These are phyloP conservation scores for Colletotrichum noveboracense DNA, from an alignment of 2,329 filamentous ascomycete species.

Conservation along the genomic window DNA sequence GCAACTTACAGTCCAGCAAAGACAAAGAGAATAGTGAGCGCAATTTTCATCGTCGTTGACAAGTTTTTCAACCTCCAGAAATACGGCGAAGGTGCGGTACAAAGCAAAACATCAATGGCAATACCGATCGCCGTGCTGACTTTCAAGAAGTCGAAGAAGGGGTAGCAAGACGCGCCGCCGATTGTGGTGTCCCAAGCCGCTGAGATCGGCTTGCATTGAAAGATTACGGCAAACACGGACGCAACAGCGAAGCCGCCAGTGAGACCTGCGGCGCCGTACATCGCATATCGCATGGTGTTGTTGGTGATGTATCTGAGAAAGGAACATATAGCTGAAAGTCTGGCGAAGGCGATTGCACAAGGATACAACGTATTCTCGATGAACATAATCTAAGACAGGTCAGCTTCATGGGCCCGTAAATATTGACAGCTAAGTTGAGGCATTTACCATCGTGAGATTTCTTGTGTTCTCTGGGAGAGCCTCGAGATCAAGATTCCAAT, in stretches of 20 bases:
- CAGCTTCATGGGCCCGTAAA: not conserved
- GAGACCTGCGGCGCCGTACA: not conserved
- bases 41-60: conserved; percentile 27
- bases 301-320: not conserved
- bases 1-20: conserved; percentile 32
- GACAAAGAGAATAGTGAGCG: conserved; percentile 32
- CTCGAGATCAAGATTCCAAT: not conserved
- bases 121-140: conserved; percentile 32
- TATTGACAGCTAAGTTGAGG: rapidly evolving
- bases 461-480: not conserved
- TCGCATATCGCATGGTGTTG: not conserved
- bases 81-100: conserved; percentile 31
- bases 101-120: conserved; percentile 32
- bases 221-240: conserved; percentile 1
- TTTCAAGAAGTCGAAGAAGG: conserved; percentile 30
- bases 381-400: not conserved
- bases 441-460: not conserved
- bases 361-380: conserved; percentile 7
- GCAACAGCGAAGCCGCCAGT: not conserved
- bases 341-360: conserved; percentile 2
- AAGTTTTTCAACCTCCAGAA: conserved; percentile 31
- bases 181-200: conserved; percentile 32
- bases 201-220: conserved; percentile 6
- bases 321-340: conserved; percentile 4
- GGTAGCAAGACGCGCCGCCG: conserved; percentile 25